Evolutionary conservation across 2,329 filamentous ascomycete genomes (phyloP), one percentile per base, ranked within the genome.

Genomic region (Colletotrichum filicis): DNA sequence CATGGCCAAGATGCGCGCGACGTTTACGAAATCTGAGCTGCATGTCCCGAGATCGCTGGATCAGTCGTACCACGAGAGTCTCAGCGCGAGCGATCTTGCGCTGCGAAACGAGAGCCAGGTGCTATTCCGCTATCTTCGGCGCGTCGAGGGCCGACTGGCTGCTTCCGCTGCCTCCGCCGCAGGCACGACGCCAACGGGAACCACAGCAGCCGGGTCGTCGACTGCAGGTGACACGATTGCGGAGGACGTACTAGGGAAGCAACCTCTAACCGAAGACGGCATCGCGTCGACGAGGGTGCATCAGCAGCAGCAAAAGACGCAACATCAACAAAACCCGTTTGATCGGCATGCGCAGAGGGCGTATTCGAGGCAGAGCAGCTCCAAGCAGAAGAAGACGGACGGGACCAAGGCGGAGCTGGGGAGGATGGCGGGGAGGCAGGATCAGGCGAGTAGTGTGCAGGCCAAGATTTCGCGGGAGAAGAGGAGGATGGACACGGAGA

Each of bases 401-500:
- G 73, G 74, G 30, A 75, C 74, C 3, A 75, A 75, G 63, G 74
- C 73, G n/a, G 73, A 75, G 63, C 26, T 75, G 57, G 74, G 74
- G 37, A 53, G 63, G 62, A 75, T 75, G 74, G 66, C 73, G 2
- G 74, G 69, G 1, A 26, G 74, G 62, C 74, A 74, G 58, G 74
- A 75, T 19, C 69, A 74, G 53, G 74, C 73, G 8, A 73, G 68
- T 16, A 75, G 74, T 49, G 73, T 75, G 24, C 65, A 74, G 60
- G 74, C 73, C 28, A 67, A 72, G 63, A 66, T 71, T 4, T 66
- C 66, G 14, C 16, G 66, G 57, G 74, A 71, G 71, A 71, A 52
- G 74, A 71, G 49, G 55, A 46, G 69, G 46, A 62, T 75, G 30
- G 76, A 74, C 74, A 79, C 81, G 28, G 79, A 80, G 53, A 62